A percentile compares a stretch with the other conserved stretches of the same genome.
Evolutionary conservation across 2,329 filamentous ascomycete species (phyloP).

Genomic region (Calycina marina): DNA sequence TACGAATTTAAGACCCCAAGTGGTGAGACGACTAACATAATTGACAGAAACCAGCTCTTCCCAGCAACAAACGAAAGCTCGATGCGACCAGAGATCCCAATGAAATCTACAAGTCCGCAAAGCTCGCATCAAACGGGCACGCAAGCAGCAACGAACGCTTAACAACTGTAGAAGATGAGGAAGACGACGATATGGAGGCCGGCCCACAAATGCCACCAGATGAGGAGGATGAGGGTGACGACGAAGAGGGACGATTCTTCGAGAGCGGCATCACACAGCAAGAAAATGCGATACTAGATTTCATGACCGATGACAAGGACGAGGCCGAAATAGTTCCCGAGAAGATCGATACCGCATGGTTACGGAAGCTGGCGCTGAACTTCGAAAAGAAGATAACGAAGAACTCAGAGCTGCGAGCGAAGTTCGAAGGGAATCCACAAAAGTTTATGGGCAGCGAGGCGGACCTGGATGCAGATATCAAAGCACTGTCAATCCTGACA

Average conservation of each 20-base stretch:
- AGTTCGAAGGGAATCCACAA: conserved; percentile 63
- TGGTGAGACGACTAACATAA: conserved; percentile 6
- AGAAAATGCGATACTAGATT: conserved; percentile 76
- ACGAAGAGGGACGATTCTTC: conserved; percentile 92
- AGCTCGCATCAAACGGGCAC: conserved; percentile 30
- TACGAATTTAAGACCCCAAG: background rate
- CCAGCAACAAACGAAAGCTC: conserved; percentile 45
- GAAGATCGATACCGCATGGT: conserved; percentile 71
- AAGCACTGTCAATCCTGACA: conserved; percentile 69
- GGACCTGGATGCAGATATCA: conserved; percentile 79
- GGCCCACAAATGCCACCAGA: conserved; percentile 36
- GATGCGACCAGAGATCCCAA: conserved; percentile 47
- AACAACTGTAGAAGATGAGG: conserved; percentile 21
- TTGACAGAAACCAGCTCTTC: conserved; percentile 21
- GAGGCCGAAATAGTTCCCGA: conserved; percentile 36
- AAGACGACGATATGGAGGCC: conserved; percentile 30
- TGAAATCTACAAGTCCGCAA: conserved; percentile 49
- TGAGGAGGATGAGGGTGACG: conserved; percentile 44
- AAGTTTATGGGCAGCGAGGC: conserved; percentile 80
- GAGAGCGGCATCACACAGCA: conserved; percentile 75
- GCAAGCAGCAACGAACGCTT: conserved; percentile 23
- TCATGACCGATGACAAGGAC: conserved; percentile 54
- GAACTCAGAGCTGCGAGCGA: conserved; percentile 79
- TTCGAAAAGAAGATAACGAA: conserved; percentile 86
- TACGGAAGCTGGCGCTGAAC: conserved; percentile 64